Percentiles rank a stretch among this genome's conserved stretches.
Conservation (phyloP, 2,329 filamentous ascomycete genomes). For the Colletotrichum sojae region DNA sequence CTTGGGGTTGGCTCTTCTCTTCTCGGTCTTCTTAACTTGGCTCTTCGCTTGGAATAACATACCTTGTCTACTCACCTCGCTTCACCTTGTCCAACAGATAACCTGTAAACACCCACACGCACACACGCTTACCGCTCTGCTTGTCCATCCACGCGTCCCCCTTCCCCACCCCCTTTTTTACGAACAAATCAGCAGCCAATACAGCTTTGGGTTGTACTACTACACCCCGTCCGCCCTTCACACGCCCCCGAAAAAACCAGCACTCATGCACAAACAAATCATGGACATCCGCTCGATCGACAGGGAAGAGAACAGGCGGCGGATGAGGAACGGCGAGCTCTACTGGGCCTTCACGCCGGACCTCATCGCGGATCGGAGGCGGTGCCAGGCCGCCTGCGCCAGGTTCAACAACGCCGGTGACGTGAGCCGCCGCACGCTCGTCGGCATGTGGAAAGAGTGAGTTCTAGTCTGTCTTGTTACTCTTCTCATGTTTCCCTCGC, state of each 20-base stretch:
- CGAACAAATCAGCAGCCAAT: background rate
- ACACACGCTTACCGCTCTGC: background rate
- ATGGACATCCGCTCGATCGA: constrained; percentile 50
- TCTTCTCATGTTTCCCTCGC: background rate
- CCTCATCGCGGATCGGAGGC: constrained; percentile 72
- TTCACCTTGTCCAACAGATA: background rate
- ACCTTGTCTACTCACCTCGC: constrained; percentile 5
- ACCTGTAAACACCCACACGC: too few species aligned
- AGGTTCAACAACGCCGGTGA: constrained; percentile 76
- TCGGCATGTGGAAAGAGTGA: constrained; percentile 81
- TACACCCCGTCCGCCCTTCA: constrained; percentile 13
- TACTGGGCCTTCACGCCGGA: constrained; percentile 82
- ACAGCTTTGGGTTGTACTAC: background rate
- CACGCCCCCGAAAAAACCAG: background rate
- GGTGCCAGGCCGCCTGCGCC: constrained; percentile 73
- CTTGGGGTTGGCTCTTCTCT: constrained; percentile 9
- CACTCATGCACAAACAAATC: constrained; percentile 24
- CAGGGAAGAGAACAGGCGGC: constrained; percentile 62
- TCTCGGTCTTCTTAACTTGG: background rate
- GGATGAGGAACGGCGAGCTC: constrained; percentile 78
- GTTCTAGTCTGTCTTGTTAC: constrained; percentile 43
- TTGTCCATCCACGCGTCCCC: background rate
- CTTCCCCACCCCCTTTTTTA: background rate
- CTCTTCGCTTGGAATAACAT: background rate
- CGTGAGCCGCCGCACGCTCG: constrained; percentile 70